Evolutionary conservation across 192 early-diverging fungal species (phyloP), one percentile per base, ranked within the genome.

Genomic region (Dissophora ornata): DNA sequence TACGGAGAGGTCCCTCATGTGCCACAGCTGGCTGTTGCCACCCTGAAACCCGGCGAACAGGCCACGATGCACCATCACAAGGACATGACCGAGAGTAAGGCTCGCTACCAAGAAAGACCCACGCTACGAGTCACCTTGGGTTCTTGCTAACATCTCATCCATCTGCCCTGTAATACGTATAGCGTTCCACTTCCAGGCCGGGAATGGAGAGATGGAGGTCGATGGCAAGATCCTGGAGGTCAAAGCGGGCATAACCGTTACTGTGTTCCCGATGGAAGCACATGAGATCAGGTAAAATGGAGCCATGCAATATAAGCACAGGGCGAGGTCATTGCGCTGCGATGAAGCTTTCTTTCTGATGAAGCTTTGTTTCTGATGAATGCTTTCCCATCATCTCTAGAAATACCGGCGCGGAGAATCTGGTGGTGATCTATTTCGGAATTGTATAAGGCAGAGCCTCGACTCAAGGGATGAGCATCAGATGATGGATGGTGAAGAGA

Each of bases 41-140:
- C 79, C 3, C 34, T 80, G 42, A 80, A 80, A 22, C 79, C 79
- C 1, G 79, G 79, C 19, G 69, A 80, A 34, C 68, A 62, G 21
- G 68, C 79, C 3, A 38, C 79, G 16, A 67, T 49, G 57, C 79
- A 80, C 44, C 21, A 26, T 32, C 79, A 80, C 63, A 58, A 57
- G 25, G 79, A 80, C 44, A 80, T 80, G 79, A 80, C 79, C 18
- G 79, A 80, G 63, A 80, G 73, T 77, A 77, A 46, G 62, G 3
- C 1, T 4, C 12, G 36, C 36, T n/a, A 38, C 5, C 7, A 38
- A 38, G 12, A 38, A 5, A 38, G 12, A 38, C 36, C 5, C 12
- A 38, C 36, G 5, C 7, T 38, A 9, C 36, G 12, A 38, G 12
- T 29, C 7, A 33, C 26, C 3, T 7, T 4, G n/a, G 7, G 22